phyloP scores from a whole-genome alignment of 352 stramenopile species.

The Blastocystis sp. region DNA sequence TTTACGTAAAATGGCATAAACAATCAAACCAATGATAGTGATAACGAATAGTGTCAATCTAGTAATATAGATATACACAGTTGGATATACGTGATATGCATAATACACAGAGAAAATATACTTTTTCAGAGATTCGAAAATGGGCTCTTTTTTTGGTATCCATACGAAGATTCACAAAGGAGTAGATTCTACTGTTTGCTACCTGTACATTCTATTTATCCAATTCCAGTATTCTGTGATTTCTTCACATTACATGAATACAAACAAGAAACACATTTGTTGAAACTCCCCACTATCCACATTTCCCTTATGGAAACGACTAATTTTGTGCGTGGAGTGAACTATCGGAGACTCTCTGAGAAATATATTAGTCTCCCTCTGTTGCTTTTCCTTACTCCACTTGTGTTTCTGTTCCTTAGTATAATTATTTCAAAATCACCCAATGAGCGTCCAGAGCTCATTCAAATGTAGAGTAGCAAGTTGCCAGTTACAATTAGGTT shows the following conservation, averaged over 20 bases:
- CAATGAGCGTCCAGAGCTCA: constrained; percentile 11
- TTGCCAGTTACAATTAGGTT: neutral
- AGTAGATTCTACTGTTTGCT: neutral
- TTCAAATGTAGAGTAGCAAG: neutral
- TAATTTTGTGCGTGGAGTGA: constrained; percentile 25
- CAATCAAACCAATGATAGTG: neutral
- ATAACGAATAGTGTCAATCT: neutral
- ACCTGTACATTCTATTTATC: neutral
- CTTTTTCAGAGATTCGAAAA: neutral
- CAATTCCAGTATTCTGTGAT: neutral
- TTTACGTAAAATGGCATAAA: neutral
- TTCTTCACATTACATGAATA: neutral
- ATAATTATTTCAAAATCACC: constrained; percentile 14
- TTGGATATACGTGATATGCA: neutral
- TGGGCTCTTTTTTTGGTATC: neutral
- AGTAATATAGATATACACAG: neutral
- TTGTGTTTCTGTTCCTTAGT: constrained; percentile 43
- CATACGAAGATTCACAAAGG: neutral
- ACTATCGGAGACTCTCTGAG: constrained; percentile 37
- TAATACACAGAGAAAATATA: neutral
- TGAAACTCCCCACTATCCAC: neutral
- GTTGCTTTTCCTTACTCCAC: neutral
- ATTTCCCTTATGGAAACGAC: neutral
- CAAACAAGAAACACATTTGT: neutral
- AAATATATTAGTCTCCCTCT: constrained; percentile 38